Conservation (phyloP, 805 yeast genomes). For the Starmerella vitae region DNA sequence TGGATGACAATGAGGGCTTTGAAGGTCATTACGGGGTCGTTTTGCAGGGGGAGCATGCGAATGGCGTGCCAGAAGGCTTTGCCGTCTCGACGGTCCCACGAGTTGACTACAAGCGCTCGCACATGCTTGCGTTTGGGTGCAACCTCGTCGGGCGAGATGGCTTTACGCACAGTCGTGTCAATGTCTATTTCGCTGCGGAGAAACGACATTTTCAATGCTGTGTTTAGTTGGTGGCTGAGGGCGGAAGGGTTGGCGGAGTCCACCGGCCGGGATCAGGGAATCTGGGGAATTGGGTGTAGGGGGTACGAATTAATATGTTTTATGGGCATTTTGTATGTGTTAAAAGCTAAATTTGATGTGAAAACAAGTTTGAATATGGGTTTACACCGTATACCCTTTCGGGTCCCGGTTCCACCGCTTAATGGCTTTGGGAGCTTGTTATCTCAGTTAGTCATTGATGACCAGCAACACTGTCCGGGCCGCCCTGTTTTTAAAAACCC, state of each 20-base stretch:
- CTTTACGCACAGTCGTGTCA: conserved; percentile 53
- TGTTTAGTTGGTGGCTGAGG: too few species aligned
- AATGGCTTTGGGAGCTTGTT: too few species aligned
- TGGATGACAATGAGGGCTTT: conserved; percentile 77
- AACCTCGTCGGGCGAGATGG: conserved; percentile 70
- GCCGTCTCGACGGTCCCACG: conserved; percentile 88
- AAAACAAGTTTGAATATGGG: too few species aligned
- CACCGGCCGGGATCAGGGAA: too few species aligned
- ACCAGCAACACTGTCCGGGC: neutral
- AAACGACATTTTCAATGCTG: conserved; percentile 23
- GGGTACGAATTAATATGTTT: too few species aligned
- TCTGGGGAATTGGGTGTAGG: too few species aligned
- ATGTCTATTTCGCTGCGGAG: conserved; percentile 30
- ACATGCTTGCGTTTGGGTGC: conserved; percentile 96
- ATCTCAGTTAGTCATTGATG: too few species aligned
- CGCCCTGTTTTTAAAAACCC: conserved; percentile 1
- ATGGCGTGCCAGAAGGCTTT: conserved; percentile 74
- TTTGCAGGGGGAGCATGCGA: conserved; percentile 63
- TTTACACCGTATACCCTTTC: too few species aligned
- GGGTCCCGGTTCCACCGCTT: too few species aligned
- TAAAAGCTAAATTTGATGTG: too few species aligned
- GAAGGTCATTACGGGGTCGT: conserved; percentile 72
- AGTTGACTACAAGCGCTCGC: conserved; percentile 84
- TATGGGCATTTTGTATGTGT: too few species aligned
- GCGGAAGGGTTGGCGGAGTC: too few species aligned